Conservation (phyloP, 2,329 filamentous ascomycete species). For the Penicillium oxalicum region DNA sequence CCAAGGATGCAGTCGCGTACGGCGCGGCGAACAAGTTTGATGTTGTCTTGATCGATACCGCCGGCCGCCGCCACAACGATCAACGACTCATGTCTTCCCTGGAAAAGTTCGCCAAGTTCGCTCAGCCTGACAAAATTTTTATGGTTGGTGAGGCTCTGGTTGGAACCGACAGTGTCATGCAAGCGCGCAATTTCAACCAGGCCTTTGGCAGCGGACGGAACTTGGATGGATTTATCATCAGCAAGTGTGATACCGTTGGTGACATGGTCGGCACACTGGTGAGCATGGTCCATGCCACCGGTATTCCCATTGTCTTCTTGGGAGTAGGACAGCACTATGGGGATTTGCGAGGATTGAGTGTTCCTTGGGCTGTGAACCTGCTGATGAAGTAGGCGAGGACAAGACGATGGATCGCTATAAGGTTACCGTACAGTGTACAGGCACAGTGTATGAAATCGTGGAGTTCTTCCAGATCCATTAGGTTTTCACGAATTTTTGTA, state of each 20-base stretch:
- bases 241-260: conserved; percentile 98
- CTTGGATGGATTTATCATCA: conserved; percentile 96
- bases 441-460: no score
- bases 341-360: conserved; percentile 58
- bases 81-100: conserved; percentile 90
- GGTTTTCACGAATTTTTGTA: no score
- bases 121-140: conserved; percentile 93
- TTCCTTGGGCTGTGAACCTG: conserved; percentile 57
- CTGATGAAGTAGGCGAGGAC: conserved; percentile 46
- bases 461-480: no score
- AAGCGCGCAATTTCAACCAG: conserved; percentile 92
- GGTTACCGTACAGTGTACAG: no score
- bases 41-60: conserved; percentile 95
- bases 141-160: conserved; percentile 95
- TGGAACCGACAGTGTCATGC: conserved; percentile 88
- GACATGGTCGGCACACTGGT: conserved; percentile 97
- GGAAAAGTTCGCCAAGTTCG: conserved; percentile 96
- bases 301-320: conserved; percentile 91
- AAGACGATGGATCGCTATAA: neutral
- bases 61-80: conserved; percentile 91
- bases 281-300: conserved; percentile 94
- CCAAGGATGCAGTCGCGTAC: conserved; percentile 83
- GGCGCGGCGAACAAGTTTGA: conserved; percentile 73
- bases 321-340: conserved; percentile 66
- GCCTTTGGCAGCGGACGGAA: conserved; percentile 75